A percentile compares a stretch with the other conserved stretches of the same genome.
phyloP scores from a whole-genome alignment of 176 grass and related monocot genomes.

The Saccharum spontaneum region DNA sequence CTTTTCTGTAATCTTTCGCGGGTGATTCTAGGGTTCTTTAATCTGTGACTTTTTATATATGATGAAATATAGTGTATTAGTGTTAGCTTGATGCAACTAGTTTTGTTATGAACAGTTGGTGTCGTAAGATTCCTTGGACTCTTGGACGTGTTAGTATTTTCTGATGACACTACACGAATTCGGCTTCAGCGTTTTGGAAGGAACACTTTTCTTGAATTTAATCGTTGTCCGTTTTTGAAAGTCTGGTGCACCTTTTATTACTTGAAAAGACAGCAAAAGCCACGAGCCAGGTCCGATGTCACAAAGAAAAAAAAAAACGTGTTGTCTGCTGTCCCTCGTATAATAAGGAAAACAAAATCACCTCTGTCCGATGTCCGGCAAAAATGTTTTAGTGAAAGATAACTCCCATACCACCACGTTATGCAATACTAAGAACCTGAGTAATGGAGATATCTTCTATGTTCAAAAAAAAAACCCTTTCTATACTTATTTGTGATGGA shows the following conservation, averaged over 20 bases:
- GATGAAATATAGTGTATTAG: constrained; percentile 19
- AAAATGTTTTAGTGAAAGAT: too few relatives aligned
- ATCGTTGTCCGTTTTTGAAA: background rate
- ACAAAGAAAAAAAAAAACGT: background rate
- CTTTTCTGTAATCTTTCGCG: constrained; percentile 11
- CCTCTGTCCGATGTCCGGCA: too few relatives aligned
- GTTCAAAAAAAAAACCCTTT: too few relatives aligned
- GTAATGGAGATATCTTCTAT: too few relatives aligned
- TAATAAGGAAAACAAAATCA: too few relatives aligned
- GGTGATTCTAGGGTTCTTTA: background rate
- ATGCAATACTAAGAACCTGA: too few relatives aligned
- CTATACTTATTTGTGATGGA: too few relatives aligned
- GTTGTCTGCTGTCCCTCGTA: background rate
- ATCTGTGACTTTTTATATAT: constrained; percentile 34
- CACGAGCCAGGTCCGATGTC: background rate
- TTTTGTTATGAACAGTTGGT: background rate
- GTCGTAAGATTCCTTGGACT: background rate
- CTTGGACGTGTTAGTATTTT: background rate
- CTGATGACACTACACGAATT: background rate
- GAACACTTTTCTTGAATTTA: background rate
- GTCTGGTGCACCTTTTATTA: too few relatives aligned
- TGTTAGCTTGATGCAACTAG: constrained; percentile 30
- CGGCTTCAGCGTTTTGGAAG: background rate
- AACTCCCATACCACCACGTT: too few relatives aligned
- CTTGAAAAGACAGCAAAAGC: too few relatives aligned